phyloP scores from a whole-genome alignment of 495 filamentous ascomycete species.

The Penicillium desertorum region DNA sequence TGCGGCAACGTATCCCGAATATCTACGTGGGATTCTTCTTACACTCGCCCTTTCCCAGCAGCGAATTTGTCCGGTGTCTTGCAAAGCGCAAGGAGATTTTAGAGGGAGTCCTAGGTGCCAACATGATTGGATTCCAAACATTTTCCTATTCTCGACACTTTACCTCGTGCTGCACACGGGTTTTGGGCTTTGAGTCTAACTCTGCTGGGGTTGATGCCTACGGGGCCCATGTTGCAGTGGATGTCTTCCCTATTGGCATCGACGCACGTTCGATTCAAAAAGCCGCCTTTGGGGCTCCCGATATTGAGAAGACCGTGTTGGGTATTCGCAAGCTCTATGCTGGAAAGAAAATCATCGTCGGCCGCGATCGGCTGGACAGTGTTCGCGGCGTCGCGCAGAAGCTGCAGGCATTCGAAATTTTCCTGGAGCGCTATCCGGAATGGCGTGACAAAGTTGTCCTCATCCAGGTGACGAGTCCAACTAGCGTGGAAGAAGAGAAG shows the following conservation, averaged over 20 bases:
- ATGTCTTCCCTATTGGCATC: slow-evolving; percentile 89
- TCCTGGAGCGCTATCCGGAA: slow-evolving; percentile 81
- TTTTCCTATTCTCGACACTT: slow-evolving; percentile 92
- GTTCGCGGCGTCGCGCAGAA: slow-evolving; percentile 90
- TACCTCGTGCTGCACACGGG: slow-evolving; percentile 83
- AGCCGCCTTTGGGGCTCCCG: slow-evolving; percentile 64
- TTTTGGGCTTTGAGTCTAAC: slow-evolving; percentile 79
- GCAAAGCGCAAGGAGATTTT: slow-evolving; percentile 83
- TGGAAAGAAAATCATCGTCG: slow-evolving; percentile 88
- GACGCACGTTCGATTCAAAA: slow-evolving; percentile 70
- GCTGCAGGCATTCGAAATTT: slow-evolving; percentile 86
- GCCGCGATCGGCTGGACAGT: slow-evolving; percentile 87
- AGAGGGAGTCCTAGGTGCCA: slow-evolving; percentile 82
- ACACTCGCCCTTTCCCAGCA: slow-evolving; percentile 90
- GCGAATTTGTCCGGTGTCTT: slow-evolving; percentile 85
- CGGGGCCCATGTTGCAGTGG: slow-evolving; percentile 81
- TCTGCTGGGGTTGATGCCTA: slow-evolving; percentile 83
- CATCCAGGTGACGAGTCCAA: slow-evolving; percentile 91
- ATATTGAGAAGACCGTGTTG: slow-evolving; percentile 64
- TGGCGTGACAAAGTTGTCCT: slow-evolving; percentile 91
- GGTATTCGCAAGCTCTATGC: slow-evolving; percentile 69
- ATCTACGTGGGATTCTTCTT: slow-evolving; percentile 90
- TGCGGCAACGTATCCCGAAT: slow-evolving; percentile 77
- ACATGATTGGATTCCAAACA: slow-evolving; percentile 90
- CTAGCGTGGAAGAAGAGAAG: slow-evolving; percentile 68